Conservation (phyloP, 129 eudicot species). For the Arctium minus region DNA sequence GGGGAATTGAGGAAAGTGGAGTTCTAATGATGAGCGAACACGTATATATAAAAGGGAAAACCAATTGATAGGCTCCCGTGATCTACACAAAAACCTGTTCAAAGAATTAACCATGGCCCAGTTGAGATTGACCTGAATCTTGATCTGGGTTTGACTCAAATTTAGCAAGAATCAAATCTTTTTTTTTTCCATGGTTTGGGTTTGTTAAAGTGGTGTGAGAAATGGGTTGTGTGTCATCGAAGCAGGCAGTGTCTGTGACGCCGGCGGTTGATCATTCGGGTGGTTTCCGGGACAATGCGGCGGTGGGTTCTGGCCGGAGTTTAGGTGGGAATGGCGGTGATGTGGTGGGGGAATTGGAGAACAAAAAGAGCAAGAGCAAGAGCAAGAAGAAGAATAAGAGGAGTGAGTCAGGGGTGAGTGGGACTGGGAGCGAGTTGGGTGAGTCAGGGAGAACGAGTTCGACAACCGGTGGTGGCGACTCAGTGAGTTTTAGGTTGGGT, state of each 20-base stretch:
- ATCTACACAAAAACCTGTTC: constrained; percentile 4
- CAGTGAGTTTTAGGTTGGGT: constrained; percentile 90
- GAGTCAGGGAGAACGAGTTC: constrained; percentile 89
- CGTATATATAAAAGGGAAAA: constrained; percentile 17
- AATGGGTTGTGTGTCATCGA: constrained; percentile 93
- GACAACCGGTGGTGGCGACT: constrained; percentile 41
- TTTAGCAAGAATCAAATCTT: neutral
- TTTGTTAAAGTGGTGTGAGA: neutral
- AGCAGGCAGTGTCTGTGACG: constrained; percentile 87
- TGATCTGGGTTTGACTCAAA: constrained; percentile 20
- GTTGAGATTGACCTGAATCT: constrained; percentile 24
- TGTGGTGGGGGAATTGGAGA: constrained; percentile 48
- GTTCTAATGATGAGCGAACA: neutral
- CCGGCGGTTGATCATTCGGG: constrained; percentile 90
- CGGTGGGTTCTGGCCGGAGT: constrained; percentile 51
- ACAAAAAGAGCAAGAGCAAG: constrained; percentile 33
- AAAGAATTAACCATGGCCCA: neutral
- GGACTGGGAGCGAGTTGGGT: constrained; percentile 58
- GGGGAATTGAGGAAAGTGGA: neutral
- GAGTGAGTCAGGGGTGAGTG: constrained; percentile 53
- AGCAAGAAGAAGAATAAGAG: constrained; percentile 52
- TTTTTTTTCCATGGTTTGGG: neutral
- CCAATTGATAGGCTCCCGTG: constrained; percentile 26
- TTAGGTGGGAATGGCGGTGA: constrained; percentile 31
- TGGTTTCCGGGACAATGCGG: constrained; percentile 54